A percentile compares a stretch with the other conserved stretches of the same genome.
These are phyloP conservation scores for Aspergillus funiculosus DNA, from an alignment of 495 filamentous ascomycete species.

Conservation along the genomic window DNA sequence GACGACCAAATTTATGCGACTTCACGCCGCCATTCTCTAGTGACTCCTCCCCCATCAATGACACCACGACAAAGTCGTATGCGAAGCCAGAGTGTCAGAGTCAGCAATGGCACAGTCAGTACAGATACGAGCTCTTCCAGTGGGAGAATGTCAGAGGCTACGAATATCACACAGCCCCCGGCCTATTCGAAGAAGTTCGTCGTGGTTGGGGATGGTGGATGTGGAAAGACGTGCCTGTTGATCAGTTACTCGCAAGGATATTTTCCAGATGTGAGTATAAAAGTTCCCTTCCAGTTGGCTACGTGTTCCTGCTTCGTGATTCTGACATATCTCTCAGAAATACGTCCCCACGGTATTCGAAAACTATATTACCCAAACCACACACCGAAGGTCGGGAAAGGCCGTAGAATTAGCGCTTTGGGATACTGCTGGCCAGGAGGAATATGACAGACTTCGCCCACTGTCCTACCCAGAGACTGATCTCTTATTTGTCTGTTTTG, in stretches of 20 bases:
- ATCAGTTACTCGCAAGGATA: conserved; percentile 98
- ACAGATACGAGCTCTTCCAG: conserved; percentile 65
- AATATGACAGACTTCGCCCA: conserved; percentile 92
- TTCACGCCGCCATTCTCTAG: conserved; percentile 45
- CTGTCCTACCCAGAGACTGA: conserved; percentile 98
- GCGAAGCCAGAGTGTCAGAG: conserved; percentile 55
- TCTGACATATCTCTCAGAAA: conserved; percentile 58
- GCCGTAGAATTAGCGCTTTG: conserved; percentile 92
- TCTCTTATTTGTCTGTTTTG: conserved; percentile 96
- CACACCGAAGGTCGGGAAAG: conserved; percentile 80
- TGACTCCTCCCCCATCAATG: conserved; percentile 43
- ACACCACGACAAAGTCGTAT: conserved; percentile 46
- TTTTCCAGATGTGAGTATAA: conserved; percentile 79
- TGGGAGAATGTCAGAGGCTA: conserved; percentile 64
- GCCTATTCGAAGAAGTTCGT: conserved; percentile 98
- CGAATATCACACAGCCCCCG: conserved; percentile 80
- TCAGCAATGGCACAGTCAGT: conserved; percentile 78
- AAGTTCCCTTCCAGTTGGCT: background rate
- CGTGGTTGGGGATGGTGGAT: conserved; percentile 95
- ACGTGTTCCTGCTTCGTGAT: background rate
- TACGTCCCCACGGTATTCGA: conserved; percentile 99
- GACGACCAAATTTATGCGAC: conserved; percentile 47
- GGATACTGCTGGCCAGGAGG: conserved; percentile 98
- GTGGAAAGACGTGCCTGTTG: conserved; percentile 96
- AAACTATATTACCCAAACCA: conserved; percentile 97